Conservation (phyloP, 345 rosid species). For the Moricandia moricandioides region DNA sequence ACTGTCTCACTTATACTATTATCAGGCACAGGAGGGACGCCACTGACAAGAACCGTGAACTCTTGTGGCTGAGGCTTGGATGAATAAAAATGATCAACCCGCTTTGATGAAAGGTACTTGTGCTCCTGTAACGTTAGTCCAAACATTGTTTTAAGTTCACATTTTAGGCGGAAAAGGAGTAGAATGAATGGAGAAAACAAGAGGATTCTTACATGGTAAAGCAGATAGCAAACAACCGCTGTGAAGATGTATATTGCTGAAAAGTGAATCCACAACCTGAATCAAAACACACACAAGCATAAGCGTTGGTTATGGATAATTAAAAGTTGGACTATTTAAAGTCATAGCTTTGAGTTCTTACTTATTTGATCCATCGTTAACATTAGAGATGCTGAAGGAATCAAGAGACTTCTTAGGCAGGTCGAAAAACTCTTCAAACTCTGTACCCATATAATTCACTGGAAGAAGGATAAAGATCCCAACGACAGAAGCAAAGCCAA, state of each 20-base stretch:
- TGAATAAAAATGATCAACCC: slow-evolving; percentile 63
- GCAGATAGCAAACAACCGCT: slow-evolving; percentile 83
- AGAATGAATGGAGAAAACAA: slow-evolving; percentile 17
- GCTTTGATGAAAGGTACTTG: slow-evolving; percentile 53
- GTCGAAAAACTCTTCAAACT: slow-evolving; percentile 57
- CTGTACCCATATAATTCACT: slow-evolving; percentile 75
- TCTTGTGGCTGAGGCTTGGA: slow-evolving; percentile 75
- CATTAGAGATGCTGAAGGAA: slow-evolving; percentile 81
- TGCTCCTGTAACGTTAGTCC: slow-evolving; percentile 57
- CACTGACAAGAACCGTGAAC: slow-evolving; percentile 71
- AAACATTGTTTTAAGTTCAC: neutral
- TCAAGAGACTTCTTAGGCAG: slow-evolving; percentile 70
- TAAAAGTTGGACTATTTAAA: neutral
- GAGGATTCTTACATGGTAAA: slow-evolving; percentile 60
- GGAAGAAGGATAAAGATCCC: slow-evolving; percentile 83
- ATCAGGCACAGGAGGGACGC: slow-evolving; percentile 55
- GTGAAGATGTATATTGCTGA: slow-evolving; percentile 84
- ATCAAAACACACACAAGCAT: slow-evolving; percentile 33
- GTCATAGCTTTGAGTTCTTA: slow-evolving; percentile 15
- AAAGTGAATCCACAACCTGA: slow-evolving; percentile 96
- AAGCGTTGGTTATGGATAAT: neutral
- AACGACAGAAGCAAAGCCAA: slow-evolving; percentile 57
- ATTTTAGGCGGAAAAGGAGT: slow-evolving; percentile 10
- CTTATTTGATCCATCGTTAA: slow-evolving; percentile 80
- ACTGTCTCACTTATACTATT: slow-evolving; percentile 61